phyloP scores from a whole-genome alignment of 805 yeast genomes.

The Candida peoriensis region DNA sequence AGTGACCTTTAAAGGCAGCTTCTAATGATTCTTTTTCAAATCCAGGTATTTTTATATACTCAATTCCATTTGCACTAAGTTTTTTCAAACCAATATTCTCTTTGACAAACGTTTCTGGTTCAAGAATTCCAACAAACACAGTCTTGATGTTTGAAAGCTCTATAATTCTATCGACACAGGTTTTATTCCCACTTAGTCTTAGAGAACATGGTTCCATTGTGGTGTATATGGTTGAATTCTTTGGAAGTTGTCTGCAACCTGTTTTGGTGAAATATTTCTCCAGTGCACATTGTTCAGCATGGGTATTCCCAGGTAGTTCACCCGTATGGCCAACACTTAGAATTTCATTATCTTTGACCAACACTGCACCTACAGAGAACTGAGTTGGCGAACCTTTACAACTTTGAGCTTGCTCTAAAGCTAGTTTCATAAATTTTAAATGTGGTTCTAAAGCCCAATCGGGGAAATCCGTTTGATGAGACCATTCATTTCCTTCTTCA shows the following conservation, averaged over 20 bases:
- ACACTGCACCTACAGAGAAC: conserved; percentile 89
- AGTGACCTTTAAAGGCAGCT: conserved; percentile 73
- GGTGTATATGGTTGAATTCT: conserved; percentile 79
- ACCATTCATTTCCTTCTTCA: conserved; percentile 26
- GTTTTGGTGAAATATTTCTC: conserved; percentile 54
- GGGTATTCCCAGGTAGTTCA: conserved; percentile 92
- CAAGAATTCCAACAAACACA: conserved; percentile 87
- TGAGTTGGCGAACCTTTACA: conserved; percentile 83
- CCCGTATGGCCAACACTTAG: conserved; percentile 85
- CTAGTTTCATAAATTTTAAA: conserved; percentile 61
- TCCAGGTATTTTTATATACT: conserved; percentile 79
- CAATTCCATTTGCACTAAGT: conserved; percentile 53
- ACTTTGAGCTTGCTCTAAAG: conserved; percentile 71
- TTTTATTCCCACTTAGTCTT: conserved; percentile 82
- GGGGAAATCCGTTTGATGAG: conserved; percentile 22
- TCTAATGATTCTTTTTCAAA: conserved; percentile 63
- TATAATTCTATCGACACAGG: conserved; percentile 81
- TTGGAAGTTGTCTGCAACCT: conserved; percentile 44
- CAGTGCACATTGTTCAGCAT: conserved; percentile 94
- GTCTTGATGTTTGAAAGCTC: conserved; percentile 47
- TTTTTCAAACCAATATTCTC: conserved; percentile 59
- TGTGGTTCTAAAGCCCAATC: conserved; percentile 52
- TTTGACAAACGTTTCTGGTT: conserved; percentile 85
- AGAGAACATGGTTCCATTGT: conserved; percentile 97
- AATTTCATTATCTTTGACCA: conserved; percentile 58